Evolutionary conservation across 1,139 yeast genomes (phyloP), one percentile per base, ranked within the genome.

Genomic region (Diutina catenulata): DNA sequence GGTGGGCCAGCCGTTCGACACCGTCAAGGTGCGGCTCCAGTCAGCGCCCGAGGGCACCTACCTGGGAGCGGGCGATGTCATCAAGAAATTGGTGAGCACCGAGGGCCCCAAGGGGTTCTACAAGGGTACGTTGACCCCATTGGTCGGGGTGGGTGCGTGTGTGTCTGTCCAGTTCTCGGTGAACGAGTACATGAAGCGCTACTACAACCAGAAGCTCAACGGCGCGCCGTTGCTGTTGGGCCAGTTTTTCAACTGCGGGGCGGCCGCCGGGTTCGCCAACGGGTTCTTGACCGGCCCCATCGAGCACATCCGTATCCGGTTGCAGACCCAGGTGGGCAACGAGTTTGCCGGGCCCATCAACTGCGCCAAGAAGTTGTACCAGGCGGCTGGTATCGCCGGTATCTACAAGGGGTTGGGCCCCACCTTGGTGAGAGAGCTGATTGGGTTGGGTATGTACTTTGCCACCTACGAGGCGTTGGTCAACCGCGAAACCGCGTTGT

Each of bases 1-100:
- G 36, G 84, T 81, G n/a, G 96, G 96, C 24, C 96, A 88, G 58
- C 97, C 97, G 10, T 88, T 88, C 51, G 97, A 88, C 56, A 84
- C 95, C 9, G 84, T 93, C 36, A 88, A 87, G 57, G 96, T 88
- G 28, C 71, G 97, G 45, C 66, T 88, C 37, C 96, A 88, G 52
- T 79, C 91, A 7, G 86, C 94, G 1, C 76, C 86, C 2, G 78
- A 75, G 36, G 91, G 93, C 3, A 74, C 78, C 19, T 83, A 83
- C 48, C 61, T 62, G 11, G 86, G 87, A 4, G 80, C 95, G 0
- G 51, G 74, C 38, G 94, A 84, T 49, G 95, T 86, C 5, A 76
- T 86, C 29, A 72, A 70, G 50, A 72, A 76, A 49, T 64, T 88
- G 40, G 40, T 87, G 38, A 65, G 70, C 39, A 74, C 80, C 41